A percentile compares a stretch with the other conserved stretches of the same genome.
Conservation (phyloP, 1,139 yeast species). For the Hansenula sp. region DNA sequence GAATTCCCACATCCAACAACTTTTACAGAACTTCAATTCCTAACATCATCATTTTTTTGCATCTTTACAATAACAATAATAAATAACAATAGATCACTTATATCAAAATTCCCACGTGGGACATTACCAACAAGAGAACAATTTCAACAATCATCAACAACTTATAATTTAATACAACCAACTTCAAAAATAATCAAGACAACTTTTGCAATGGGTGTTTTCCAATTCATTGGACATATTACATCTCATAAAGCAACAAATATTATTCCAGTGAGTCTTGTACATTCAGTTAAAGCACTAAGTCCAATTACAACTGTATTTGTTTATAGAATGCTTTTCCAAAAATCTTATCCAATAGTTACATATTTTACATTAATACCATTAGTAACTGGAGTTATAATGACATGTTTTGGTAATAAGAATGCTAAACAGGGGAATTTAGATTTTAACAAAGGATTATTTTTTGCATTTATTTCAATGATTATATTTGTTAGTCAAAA, state of each 20-base stretch:
- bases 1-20: slow-evolving; percentile 76
- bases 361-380: slow-evolving; percentile 80
- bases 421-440: slow-evolving; percentile 28
- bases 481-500: slow-evolving; percentile 86
- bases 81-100: slow-evolving; percentile 16
- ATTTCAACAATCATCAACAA: slow-evolving; percentile 23
- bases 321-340: slow-evolving; percentile 61
- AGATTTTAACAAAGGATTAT: slow-evolving; percentile 54
- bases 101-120: slow-evolving; percentile 48
- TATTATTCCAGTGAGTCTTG: slow-evolving; percentile 82
- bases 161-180: slow-evolving; percentile 44
- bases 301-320: slow-evolving; percentile 87
- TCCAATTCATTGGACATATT: slow-evolving; percentile 88
- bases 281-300: slow-evolving; percentile 86
- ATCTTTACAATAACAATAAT: slow-evolving; percentile 23
- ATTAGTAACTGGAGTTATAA: slow-evolving; percentile 74
- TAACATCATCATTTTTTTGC: slow-evolving; percentile 58
- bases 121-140: slow-evolving; percentile 40
- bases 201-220: slow-evolving; percentile 88
- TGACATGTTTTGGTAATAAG: slow-evolving; percentile 52
- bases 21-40: slow-evolving; percentile 79
- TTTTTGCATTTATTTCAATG: slow-evolving; percentile 78
- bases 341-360: slow-evolving; percentile 48
- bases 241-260: slow-evolving; percentile 88
- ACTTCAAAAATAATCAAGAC: slow-evolving; percentile 50